A percentile compares a stretch with the other conserved stretches of the same genome.
Conservation (phyloP, 2,329 filamentous ascomycete genomes). For the Trichoderma koningiopsis region DNA sequence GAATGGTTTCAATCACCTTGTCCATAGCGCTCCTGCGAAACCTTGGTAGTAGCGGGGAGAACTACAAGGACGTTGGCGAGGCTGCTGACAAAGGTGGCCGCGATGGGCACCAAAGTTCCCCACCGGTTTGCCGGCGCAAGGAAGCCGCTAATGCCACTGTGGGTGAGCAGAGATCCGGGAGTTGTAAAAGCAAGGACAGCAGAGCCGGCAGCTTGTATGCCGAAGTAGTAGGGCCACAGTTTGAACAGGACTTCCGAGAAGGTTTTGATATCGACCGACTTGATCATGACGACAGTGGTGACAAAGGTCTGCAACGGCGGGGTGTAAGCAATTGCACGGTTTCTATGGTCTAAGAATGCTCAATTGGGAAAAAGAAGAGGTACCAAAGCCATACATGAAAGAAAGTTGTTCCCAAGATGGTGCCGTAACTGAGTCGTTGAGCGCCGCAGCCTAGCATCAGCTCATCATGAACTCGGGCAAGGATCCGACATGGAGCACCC, state of each 20-base stretch:
- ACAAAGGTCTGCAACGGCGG: constrained; percentile 64
- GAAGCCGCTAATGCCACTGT: constrained; percentile 56
- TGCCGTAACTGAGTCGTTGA: constrained; percentile 68
- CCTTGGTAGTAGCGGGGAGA: constrained; percentile 72
- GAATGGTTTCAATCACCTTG: constrained; percentile 61
- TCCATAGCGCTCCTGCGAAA: constrained; percentile 74
- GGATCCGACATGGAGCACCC: constrained; percentile 34
- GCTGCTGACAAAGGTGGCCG: constrained; percentile 69
- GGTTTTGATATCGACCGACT: constrained; percentile 72
- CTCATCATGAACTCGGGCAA: not conserved
- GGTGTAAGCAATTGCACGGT: constrained; percentile 3
- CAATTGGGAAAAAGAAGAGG: not conserved
- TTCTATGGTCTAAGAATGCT: not conserved
- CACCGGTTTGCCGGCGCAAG: constrained; percentile 63
- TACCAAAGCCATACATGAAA: constrained; percentile 64
- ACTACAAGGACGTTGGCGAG: constrained; percentile 70
- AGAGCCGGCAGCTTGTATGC: constrained; percentile 76
- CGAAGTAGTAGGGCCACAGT: constrained; percentile 88
- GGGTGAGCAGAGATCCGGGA: constrained; percentile 59
- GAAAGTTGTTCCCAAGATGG: constrained; percentile 80
- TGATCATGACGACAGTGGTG: constrained; percentile 74
- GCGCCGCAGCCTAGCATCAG: constrained; percentile 2
- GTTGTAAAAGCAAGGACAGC: constrained; percentile 76
- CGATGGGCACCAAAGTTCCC: constrained; percentile 68
- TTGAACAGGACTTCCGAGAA: constrained; percentile 80